Conservation (phyloP, 164 flowering plant genomes). For the grape (Vitis vinifera) region ASM3070453v1 NC_081812.1:14519001-14519500, state of each 20-base stretch:
- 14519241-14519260: background rate
- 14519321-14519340: background rate
- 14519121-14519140: background rate
- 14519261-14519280: too few relatives aligned
- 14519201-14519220: conserved; percentile 30
- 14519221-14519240: conserved; percentile 1
- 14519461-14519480: background rate
- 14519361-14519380: conserved; percentile 4
- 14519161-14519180: conserved; percentile 2
- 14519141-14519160: conserved; percentile 3
- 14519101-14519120: background rate
- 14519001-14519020: too few relatives aligned
- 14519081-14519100: background rate
- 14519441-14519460: conserved; percentile 10
- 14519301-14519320: background rate
- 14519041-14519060: too few relatives aligned
- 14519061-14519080: too few relatives aligned
- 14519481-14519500: conserved; percentile 26
- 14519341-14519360: too few relatives aligned
- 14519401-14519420: background rate
- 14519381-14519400: conserved; percentile 11
- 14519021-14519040: too few relatives aligned
- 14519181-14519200: background rate
- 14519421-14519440: background rate
- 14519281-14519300: background rate